Evolutionary conservation across 2,329 filamentous ascomycete genomes (phyloP), one percentile per base, ranked within the genome.

Genomic region (Monosporascus sp.): DNA sequence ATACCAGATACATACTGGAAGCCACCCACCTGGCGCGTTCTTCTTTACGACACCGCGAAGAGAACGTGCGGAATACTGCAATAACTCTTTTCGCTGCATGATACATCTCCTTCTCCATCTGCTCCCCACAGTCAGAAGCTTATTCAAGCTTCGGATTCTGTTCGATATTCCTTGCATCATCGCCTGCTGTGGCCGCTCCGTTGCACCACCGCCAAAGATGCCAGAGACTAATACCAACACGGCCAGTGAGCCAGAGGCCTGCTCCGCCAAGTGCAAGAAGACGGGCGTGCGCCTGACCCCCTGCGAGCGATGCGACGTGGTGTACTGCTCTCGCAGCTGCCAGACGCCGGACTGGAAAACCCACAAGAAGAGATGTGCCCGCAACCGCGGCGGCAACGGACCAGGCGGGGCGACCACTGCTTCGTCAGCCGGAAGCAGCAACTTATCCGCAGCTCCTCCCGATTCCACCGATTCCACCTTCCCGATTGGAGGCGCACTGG

Each of bases 341-440:
- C 74, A 82, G 61, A 77, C 74, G 56, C 60, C 64, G 2, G 70
- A 81, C 60, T 82, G 75, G 76, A 76, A 77, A 57, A 25, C 17
- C 3, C 78, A 82, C 63, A 77, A 77, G 59, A 72, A 71, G 53
- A 55, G 62, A 8, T 80, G 77, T 31, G 39, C 34, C 63, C 60
- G 57, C 46, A 66, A 62, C 54, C 54, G 31, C 62, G 54, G 60
- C 48, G 47, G 15, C 34, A 36, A 50, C 41, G n/a, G 39, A 47
- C 3, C 31, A 50, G 27, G 27, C 8, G 27, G 27, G 27, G 27
- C 27, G 27, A 11, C 27, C 27, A 11, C 8, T 9, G 11, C 27
- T 31, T 11, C 8, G 8, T 4, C 27, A 31, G 8, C 27, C 9
- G 27, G 27, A 31, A 11, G 27, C 9, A 31, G 27, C 27, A 31